Evolutionary conservation across 805 yeast species (phyloP).

Genomic region (Lipomyces lipofer): DNA sequence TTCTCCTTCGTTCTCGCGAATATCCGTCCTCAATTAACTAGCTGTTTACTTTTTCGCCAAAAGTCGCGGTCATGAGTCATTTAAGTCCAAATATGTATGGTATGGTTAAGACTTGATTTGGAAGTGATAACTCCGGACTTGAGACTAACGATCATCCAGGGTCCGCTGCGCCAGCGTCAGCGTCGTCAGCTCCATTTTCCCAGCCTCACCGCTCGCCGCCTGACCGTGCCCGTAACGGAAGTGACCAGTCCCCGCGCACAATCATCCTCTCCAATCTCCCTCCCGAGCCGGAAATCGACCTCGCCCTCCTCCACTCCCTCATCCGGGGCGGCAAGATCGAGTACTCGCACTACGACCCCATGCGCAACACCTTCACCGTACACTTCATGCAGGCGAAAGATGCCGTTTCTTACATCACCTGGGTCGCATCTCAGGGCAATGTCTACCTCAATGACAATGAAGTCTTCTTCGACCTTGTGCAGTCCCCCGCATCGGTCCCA

Average conservation of each 20-base stretch:
- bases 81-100: neutral
- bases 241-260: conserved; percentile 11
- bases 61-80: neutral
- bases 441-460: conserved; percentile 21
- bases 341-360: conserved; percentile 24
- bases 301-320: conserved; percentile 25
- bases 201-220: neutral
- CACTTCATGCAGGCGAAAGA: conserved; percentile 20
- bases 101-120: no score
- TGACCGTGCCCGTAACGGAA: neutral
- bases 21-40: no score
- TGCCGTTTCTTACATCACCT: conserved; percentile 15
- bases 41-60: no score
- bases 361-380: conserved; percentile 16
- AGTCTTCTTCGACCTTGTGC: conserved; percentile 13
- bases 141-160: neutral
- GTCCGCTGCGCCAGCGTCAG: neutral
- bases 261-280: conserved; percentile 27
- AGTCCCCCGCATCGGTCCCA: conserved; percentile 22
- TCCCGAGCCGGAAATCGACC: conserved; percentile 25
- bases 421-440: conserved; percentile 21
- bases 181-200: neutral
- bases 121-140: neutral
- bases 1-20: no score
- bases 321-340: conserved; percentile 28